These are phyloP conservation scores for Aspergillus ochraceus DNA, from an alignment of 2,329 filamentous ascomycete species.

Conservation along the genomic window DNA sequence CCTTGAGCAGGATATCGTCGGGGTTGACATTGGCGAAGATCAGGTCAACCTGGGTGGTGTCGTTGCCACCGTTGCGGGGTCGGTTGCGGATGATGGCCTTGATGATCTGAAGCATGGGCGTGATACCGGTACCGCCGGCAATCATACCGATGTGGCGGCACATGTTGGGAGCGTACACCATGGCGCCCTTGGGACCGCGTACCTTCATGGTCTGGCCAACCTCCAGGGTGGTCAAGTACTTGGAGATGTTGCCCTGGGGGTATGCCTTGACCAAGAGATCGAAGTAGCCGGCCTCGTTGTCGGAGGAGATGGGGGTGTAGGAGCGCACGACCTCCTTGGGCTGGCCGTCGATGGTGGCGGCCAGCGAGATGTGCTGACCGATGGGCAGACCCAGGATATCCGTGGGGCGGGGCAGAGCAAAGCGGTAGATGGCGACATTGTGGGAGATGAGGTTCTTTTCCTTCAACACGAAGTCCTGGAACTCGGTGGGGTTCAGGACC, in stretches of 20 bases:
- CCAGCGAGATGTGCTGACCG: conserved; percentile 97
- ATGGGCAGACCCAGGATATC: conserved; percentile 94
- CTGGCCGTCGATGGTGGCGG: conserved; percentile 73
- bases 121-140: conserved; percentile 95
- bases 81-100: conserved; percentile 84
- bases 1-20: conserved; percentile 89
- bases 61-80: conserved; percentile 62
- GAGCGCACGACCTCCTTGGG: conserved; percentile 84
- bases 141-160: conserved; percentile 97
- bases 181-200: conserved; percentile 92
- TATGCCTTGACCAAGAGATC: conserved; percentile 98
- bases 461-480: conserved; percentile 89
- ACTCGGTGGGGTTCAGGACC: conserved; percentile 80
- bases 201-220: conserved; percentile 88
- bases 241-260: conserved; percentile 95
- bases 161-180: conserved; percentile 97
- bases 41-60: conserved; percentile 85
- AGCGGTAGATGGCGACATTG: conserved; percentile 99
- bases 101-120: conserved; percentile 95
- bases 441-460: conserved; percentile 96
- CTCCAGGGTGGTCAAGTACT: conserved; percentile 78
- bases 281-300: conserved; percentile 86
- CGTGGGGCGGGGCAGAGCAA: conserved; percentile 73
- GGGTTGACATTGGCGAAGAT: conserved; percentile 96
- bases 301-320: conserved; percentile 88